Evolutionary conservation across 2,329 filamentous ascomycete genomes (phyloP), one percentile per base, ranked within the genome.

Genomic region (Hysterium pulicare): DNA sequence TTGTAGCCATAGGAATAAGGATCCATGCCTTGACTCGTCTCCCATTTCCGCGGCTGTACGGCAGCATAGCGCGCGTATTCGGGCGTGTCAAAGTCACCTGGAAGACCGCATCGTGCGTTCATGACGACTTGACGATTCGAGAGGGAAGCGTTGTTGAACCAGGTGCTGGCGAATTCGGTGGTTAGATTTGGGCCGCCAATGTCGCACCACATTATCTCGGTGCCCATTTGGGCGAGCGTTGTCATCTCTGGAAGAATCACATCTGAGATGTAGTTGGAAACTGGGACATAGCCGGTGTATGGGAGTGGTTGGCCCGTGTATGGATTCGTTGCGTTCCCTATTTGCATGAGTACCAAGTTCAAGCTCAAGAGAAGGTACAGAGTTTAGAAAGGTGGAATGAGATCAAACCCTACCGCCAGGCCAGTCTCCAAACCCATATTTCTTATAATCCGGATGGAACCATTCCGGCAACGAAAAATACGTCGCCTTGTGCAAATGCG

Each of bases 1-100:
- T 83, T 82, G 61, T 76, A 82, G 3, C 78, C 79, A 50, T 82
- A 82, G 47, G 67, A 72, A 51, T 70, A 81, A 0, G 79, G 78
- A 50, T 82, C 79, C 75, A 83, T 78, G 28, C 79, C 79, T 32
- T 70, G 69, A 58, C 75, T 82, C 31, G 65, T 74, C 60, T 82
- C 79, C 78, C 78, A 83, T 58, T 82, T 82, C 21, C 76, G 67
- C 23, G 66, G 56, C 56, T 79, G 76, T 7, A 74, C 70, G 3
- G 71, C 68, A 2, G 67, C 61, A 54, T 75, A 79, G 6, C 67
- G 69, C 21, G 67, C 64, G 54, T 82, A 83, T 55, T 82, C 79
- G 0, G 79, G 79, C 1, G 78, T 82, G 55, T 82, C 78, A 50
- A 81, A 82, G 61, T 82, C 78, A 10, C 71, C 71, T 0, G 74